Evolutionary conservation across 2,329 filamentous ascomycete genomes (phyloP), one percentile per base, ranked within the genome.

Genomic region (Seiridium unicorne): DNA sequence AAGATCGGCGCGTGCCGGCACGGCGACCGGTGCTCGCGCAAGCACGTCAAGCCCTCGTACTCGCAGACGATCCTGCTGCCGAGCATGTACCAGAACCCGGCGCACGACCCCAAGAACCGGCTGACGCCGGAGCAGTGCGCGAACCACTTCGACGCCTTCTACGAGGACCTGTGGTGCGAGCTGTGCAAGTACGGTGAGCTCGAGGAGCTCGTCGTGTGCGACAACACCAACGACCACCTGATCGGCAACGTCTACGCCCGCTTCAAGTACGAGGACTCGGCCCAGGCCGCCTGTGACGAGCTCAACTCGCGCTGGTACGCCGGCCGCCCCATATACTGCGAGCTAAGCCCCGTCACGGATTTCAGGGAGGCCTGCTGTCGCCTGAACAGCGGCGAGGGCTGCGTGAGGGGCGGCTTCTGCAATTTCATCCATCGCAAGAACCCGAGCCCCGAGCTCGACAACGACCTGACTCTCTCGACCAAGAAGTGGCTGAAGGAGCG

Each of bases 141-240:
- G 79, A 97, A 97, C 81, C 95, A 99, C 85, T 99, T 99, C 75
- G 95, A 99, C 78, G 95, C 95, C 72, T 99, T 99, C 78, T 99
- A 99, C 83, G 95, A 99, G 81, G 95, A 99, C 76, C 93, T 99
- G 67, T 99, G 95, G 94, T 98, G 94, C 81, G 95, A 99, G 85
- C 92, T 99, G 82, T 98, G 95, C 89, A 93, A 96, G 79, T 99
- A 96, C 76, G 95, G 95, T 68, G 92, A 98, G 79, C 84, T 98
- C 42, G 95, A 99, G 79, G 95, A 99, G 80, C 86, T 99, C 10
- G 95, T 99, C 10, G 94, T 99, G 3, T 99, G 95, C 79, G 95
- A 99, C 81, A 99, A 99, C 78, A 98, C 98, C 79, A 99, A 99
- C 79, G 95, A 99, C 74, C 94, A 99, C 79, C 84, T 99, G 57